Conservation (phyloP, 2,329 filamentous ascomycete species). For the Ophiostoma triangulosporum region DNA sequence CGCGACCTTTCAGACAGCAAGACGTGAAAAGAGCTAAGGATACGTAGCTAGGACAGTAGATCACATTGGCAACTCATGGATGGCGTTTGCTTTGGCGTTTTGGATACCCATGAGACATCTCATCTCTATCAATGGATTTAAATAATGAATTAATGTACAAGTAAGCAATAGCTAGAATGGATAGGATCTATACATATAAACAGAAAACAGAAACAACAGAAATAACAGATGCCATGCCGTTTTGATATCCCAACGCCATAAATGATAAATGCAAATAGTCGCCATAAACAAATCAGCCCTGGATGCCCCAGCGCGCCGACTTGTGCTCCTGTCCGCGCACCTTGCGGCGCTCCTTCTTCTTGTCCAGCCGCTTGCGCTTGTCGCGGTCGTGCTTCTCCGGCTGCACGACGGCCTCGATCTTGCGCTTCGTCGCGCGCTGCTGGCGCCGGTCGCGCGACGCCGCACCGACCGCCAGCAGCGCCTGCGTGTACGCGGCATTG, state of each 20-base stretch:
- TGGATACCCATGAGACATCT: background rate
- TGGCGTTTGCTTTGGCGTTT: background rate
- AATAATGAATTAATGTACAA: background rate
- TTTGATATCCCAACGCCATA: slow-evolving; percentile 7
- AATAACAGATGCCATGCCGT: background rate
- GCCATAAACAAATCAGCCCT: slow-evolving; percentile 14
- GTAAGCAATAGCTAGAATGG: background rate
- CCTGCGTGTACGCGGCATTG: slow-evolving; percentile 61
- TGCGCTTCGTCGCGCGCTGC: slow-evolving; percentile 67
- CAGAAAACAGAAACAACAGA: background rate
- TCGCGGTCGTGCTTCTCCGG: slow-evolving; percentile 66
- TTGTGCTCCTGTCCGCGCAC: slow-evolving; percentile 62
- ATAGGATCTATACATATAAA: background rate
- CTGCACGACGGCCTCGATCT: slow-evolving; percentile 71
- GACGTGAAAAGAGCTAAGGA: slow-evolving; percentile 1
- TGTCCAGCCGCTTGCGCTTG: slow-evolving; percentile 73
- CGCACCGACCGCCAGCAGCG: slow-evolving; percentile 59
- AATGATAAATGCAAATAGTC: background rate
- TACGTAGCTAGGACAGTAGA: background rate
- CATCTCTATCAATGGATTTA: background rate
- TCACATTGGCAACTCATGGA: background rate
- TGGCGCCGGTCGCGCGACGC: slow-evolving; percentile 59
- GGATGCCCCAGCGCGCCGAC: slow-evolving; percentile 58
- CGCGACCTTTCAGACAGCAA: slow-evolving; percentile 15
- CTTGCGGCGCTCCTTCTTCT: slow-evolving; percentile 73